Base-by-base conservation (phyloP, 169 alveolate species). In the Cystoisospora suis region DNA sequence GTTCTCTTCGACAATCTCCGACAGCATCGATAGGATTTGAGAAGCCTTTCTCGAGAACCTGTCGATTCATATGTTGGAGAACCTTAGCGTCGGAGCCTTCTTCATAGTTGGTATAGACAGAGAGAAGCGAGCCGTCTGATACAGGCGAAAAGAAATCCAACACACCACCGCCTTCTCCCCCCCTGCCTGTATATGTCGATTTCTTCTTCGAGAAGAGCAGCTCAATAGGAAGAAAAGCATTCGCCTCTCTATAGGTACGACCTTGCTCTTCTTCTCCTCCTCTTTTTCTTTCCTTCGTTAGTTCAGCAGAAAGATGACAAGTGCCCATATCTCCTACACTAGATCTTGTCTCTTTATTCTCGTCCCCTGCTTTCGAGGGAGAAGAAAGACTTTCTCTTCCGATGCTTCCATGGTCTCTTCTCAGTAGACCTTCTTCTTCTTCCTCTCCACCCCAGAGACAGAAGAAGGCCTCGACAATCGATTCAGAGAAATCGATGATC, bases 81-180 rank as follows among this genome's bases (percentile, higher is more conserved):
- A 87, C 69, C 86, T 46, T 44, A 27, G 91, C 91, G 38, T 87
- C 91, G 1, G 85, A 56, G 77, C 91, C 91, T 9, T 72, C 3
- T 44, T 23, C 38, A 77, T 87, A 87, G 86, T 87, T 87, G 91
- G 85, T 27, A 79, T 53, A 44, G 9, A 87, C 59, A 7, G 91
- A 87, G 69, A n/a, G 83, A 42, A 87, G 81, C n/a, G 91, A 53
- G 36, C 86, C 75, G 36, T n/a, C 81, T 46, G 91, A 87, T 0
- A 77, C 59, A 4, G 91, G 79, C 17, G 80, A 87, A 58, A 80
- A 72, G 44, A 87, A 40, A 45, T 87, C 91, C 17, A 53, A 34
- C 32, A 77, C 86, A 42, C 59, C 20, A 44, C 81, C 36, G 58
- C 86, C 36, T 40, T 65, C 45, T 38, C 90, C 46, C 5, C 81